A percentile compares a stretch with the other conserved stretches of the same genome.
phyloP scores from a whole-genome alignment of 768 basidiomycete species.

The Termitomyces sp. region DNA sequence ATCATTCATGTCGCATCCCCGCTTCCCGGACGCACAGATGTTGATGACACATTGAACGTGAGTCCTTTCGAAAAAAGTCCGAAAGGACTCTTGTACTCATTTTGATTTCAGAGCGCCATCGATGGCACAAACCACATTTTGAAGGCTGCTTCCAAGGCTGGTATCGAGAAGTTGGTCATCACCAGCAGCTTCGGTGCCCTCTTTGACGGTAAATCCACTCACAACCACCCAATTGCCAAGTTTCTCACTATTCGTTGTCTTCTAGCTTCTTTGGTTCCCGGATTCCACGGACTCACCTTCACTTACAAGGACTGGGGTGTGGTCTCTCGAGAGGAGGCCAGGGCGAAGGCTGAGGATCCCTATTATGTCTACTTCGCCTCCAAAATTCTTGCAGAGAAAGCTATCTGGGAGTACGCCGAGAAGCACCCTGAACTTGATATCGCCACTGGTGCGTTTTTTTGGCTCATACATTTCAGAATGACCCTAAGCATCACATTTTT shows the following conservation, averaged over 20 bases:
- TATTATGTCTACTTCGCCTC: slow-evolving; percentile 36
- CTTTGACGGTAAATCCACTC: slow-evolving; percentile 22
- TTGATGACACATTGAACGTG: slow-evolving; percentile 20
- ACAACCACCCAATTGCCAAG: background rate
- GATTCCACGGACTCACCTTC: slow-evolving; percentile 20
- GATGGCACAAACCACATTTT: slow-evolving; percentile 27
- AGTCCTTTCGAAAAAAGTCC: background rate
- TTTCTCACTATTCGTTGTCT: background rate
- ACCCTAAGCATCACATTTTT: background rate
- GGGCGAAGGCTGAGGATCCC: slow-evolving; percentile 21
- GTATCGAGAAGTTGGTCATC: slow-evolving; percentile 27
- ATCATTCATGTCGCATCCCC: slow-evolving; percentile 35
- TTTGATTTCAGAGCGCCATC: slow-evolving; percentile 18
- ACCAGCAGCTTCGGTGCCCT: slow-evolving; percentile 29
- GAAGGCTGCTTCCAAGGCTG: slow-evolving; percentile 21
- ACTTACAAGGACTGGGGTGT: slow-evolving; percentile 31
- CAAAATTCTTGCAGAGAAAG: slow-evolving; percentile 38
- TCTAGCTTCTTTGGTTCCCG: slow-evolving; percentile 18
- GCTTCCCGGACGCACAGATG: slow-evolving; percentile 16
- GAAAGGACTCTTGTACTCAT: background rate
- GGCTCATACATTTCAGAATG: background rate
- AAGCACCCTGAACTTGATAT: slow-evolving; percentile 35
- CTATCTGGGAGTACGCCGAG: slow-evolving; percentile 37
- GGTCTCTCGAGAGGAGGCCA: slow-evolving; percentile 26
- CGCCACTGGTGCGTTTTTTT: slow-evolving; percentile 30